A percentile compares a stretch with the other conserved stretches of the same genome.
phyloP scores from a whole-genome alignment of 2,329 filamentous ascomycete species.

The Colletotrichum orchidophilum region DNA sequence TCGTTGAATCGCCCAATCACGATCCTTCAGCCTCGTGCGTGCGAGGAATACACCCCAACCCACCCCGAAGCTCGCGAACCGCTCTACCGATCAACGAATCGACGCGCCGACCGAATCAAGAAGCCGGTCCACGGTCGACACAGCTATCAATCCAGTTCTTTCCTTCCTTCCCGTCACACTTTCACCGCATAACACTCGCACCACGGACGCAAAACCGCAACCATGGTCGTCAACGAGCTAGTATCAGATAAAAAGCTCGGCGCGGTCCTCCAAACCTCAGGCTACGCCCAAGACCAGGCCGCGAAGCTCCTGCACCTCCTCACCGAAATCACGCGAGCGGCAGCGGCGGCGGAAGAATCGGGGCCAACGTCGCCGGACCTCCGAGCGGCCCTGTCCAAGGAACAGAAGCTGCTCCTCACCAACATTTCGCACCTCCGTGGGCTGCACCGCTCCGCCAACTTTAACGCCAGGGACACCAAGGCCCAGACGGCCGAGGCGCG shows the following conservation, averaged over 20 bases:
- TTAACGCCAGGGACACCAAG: constrained; percentile 87
- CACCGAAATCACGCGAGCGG: constrained; percentile 52
- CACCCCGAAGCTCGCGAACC: too few species aligned
- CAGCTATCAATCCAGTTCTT: not conserved
- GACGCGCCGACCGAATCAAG: too few species aligned
- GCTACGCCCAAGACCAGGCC: constrained; percentile 77
- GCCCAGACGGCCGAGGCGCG: constrained; percentile 84
- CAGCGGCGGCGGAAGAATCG: constrained; percentile 43
- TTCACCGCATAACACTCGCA: not conserved
- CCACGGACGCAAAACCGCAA: not conserved
- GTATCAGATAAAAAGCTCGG: constrained; percentile 62
- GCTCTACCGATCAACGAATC: too few species aligned
- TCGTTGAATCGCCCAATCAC: too few species aligned
- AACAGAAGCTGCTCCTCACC: constrained; percentile 83
- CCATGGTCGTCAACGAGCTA: constrained; percentile 51
- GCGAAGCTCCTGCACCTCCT: constrained; percentile 69
- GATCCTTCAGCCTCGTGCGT: too few species aligned
- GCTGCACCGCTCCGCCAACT: constrained; percentile 82
- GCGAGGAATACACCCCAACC: too few species aligned
- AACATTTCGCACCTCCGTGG: constrained; percentile 83
- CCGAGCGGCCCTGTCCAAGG: constrained; percentile 71
- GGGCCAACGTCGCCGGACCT: constrained; percentile 53
- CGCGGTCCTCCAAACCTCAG: constrained; percentile 77
- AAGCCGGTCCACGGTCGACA: too few species aligned
- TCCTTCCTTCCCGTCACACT: not conserved